These are phyloP conservation scores for Yamadazyma trypodendri DNA, from an alignment of 1,139 yeast genomes.

Conservation along the genomic window DNA sequence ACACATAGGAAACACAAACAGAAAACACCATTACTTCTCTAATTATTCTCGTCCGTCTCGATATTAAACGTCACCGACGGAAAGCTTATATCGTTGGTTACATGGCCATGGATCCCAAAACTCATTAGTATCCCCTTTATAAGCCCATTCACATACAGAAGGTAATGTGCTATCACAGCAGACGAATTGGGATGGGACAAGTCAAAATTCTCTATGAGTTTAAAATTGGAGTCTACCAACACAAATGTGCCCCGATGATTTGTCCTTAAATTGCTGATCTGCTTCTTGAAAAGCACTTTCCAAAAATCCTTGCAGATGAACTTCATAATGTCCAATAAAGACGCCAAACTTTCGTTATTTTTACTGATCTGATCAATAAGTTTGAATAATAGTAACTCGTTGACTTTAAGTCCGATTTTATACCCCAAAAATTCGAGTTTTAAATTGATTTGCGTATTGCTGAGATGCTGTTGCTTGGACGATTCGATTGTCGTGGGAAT, in stretches of 20 bases:
- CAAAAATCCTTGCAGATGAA: constrained; percentile 91
- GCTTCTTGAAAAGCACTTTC: constrained; percentile 77
- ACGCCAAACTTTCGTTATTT: constrained; percentile 46
- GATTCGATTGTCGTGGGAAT: constrained; percentile 70
- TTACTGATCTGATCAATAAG: constrained; percentile 41
- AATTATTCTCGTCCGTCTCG: constrained; percentile 42
- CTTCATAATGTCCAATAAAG: constrained; percentile 80
- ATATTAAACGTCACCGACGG: constrained; percentile 75
- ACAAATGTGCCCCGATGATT: constrained; percentile 89
- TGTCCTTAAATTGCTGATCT: constrained; percentile 87
- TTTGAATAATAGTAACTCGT: constrained; percentile 66
- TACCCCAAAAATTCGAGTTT: constrained; percentile 71
- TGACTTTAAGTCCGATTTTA: constrained; percentile 69
- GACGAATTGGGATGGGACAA: constrained; percentile 50
- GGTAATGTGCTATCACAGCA: constrained; percentile 50
- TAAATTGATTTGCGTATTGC: constrained; percentile 49
- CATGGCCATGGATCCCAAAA: constrained; percentile 66
- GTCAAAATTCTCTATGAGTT: constrained; percentile 54
- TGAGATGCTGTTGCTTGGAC: constrained; percentile 24
- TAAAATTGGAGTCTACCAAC: constrained; percentile 65
- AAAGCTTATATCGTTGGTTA: constrained; percentile 63
- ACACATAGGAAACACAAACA: no score
- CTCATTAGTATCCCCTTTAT: constrained; percentile 76
- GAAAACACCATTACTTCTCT: background rate
- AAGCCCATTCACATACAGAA: constrained; percentile 83